Percentiles rank a stretch among this genome's conserved stretches.
Conservation (phyloP, 2,329 filamentous ascomycete genomes). For the Neurospora crassa region DNA sequence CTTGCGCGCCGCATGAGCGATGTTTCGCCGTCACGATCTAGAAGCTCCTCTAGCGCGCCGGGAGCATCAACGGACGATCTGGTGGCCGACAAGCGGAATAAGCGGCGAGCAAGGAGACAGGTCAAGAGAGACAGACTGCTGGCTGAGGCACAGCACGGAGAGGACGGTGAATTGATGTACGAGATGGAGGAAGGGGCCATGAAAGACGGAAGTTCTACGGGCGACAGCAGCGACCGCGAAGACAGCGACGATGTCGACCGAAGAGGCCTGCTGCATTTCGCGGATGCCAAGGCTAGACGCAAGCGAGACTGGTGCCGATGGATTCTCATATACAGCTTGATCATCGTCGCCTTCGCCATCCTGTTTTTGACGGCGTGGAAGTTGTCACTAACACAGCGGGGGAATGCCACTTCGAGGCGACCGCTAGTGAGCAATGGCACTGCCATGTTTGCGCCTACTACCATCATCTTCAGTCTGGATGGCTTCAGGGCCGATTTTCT, state of each 20-base stretch:
- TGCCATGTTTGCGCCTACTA: slow-evolving; percentile 80
- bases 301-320: slow-evolving; percentile 43
- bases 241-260: slow-evolving; percentile 50
- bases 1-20: slow-evolving; percentile 16
- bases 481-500: slow-evolving; percentile 95
- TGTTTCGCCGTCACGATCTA: slow-evolving; percentile 14
- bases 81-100: slow-evolving; percentile 38
- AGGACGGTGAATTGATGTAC: slow-evolving; percentile 72
- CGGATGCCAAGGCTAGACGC: slow-evolving; percentile 37
- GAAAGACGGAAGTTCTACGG: slow-evolving; percentile 55
- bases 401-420: neutral
- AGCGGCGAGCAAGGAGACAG: slow-evolving; percentile 39
- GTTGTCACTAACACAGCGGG: slow-evolving; percentile 36
- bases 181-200: slow-evolving; percentile 80
- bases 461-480: slow-evolving; percentile 86
- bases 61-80: slow-evolving; percentile 22
- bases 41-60: slow-evolving; percentile 12
- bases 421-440: slow-evolving; percentile 64
- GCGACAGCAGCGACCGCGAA: slow-evolving; percentile 51
- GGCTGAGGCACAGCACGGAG: slow-evolving; percentile 47
- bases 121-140: slow-evolving; percentile 44
- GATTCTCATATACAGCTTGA: slow-evolving; percentile 42
- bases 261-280: slow-evolving; percentile 37
- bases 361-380: slow-evolving; percentile 50
- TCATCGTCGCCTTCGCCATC: slow-evolving; percentile 44